A percentile compares a stretch with the other conserved stretches of the same genome.
Evolutionary conservation across 495 filamentous ascomycete genomes (phyloP).

Genomic region (Hypoxylon cercidicola): DNA sequence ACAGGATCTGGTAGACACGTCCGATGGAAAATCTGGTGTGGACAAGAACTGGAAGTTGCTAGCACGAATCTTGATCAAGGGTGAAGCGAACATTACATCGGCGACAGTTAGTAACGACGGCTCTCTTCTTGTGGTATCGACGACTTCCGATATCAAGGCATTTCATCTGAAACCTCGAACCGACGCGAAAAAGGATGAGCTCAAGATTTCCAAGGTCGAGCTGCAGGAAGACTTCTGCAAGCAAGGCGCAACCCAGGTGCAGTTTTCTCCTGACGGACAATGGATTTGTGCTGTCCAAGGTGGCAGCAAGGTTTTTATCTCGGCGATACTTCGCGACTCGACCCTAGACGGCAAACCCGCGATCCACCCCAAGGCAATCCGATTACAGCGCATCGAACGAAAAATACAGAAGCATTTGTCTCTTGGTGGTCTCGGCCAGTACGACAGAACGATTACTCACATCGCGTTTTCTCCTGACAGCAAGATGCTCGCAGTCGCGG

Average conservation of each 20-base stretch:
- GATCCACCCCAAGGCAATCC: constrained; percentile 57
- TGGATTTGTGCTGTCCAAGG: constrained; percentile 82
- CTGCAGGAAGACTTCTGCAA: constrained; percentile 57
- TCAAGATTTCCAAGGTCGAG: constrained; percentile 77
- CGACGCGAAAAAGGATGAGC: constrained; percentile 58
- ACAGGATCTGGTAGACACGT: constrained; percentile 55
- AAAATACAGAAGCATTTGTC: constrained; percentile 64
- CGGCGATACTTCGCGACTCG: constrained; percentile 38
- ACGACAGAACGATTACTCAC: constrained; percentile 79
- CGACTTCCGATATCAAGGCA: constrained; percentile 77
- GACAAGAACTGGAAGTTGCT: constrained; percentile 68
- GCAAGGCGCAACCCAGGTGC: constrained; percentile 75
- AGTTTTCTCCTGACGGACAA: constrained; percentile 76
- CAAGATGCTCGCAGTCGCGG: constrained; percentile 77
- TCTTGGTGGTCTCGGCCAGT: constrained; percentile 77
- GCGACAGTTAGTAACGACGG: constrained; percentile 79
- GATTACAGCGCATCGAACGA: constrained; percentile 69
- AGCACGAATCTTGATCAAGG: constrained; percentile 77
- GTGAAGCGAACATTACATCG: constrained; percentile 88
- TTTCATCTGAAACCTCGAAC: constrained; percentile 68
- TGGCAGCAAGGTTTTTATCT: constrained; percentile 82
- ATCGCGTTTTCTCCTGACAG: constrained; percentile 84
- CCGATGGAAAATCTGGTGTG: constrained; percentile 48
- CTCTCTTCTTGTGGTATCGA: constrained; percentile 78
- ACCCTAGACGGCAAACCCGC: constrained; percentile 44